These are phyloP conservation scores for Chrysopogon serrulatus DNA, from an alignment of 176 grass and related monocot species.

Conservation along the genomic window DNA sequence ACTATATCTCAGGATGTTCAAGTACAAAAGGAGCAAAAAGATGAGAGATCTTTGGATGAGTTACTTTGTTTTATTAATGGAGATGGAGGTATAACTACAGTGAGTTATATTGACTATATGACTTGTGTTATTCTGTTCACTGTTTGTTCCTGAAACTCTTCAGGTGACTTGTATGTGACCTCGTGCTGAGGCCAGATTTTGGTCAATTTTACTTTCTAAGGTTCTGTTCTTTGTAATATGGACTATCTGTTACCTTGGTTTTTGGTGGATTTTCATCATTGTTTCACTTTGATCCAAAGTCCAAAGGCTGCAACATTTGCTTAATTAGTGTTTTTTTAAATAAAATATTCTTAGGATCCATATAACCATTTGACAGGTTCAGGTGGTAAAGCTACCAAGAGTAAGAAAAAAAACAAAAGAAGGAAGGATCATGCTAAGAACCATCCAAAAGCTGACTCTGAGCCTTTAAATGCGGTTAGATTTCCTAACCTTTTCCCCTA, in stretches of 20 bases:
- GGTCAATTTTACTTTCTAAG: background rate
- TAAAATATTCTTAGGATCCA: background rate
- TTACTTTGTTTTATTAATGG: constrained; percentile 99
- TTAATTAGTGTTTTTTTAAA: background rate
- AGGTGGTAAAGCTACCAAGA: constrained; percentile 64
- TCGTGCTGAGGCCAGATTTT: background rate
- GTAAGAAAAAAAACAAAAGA: constrained; percentile 94
- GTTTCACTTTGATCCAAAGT: constrained; percentile 18
- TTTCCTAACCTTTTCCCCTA: background rate
- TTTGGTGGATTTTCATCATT: background rate
- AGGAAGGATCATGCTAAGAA: constrained; percentile 75
- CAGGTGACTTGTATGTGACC: background rate
- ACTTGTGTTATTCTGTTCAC: constrained; percentile 14
- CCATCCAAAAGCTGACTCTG: constrained; percentile 35
- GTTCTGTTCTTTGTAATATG: background rate
- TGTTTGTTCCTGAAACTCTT: background rate
- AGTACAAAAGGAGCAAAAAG: constrained; percentile 69
- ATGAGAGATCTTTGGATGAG: constrained; percentile 98
- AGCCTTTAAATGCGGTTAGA: constrained; percentile 59
- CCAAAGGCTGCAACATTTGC: background rate
- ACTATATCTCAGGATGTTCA: constrained; percentile 68
- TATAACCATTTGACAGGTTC: constrained; percentile 62
- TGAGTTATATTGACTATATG: constrained; percentile 51
- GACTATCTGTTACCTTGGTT: background rate
- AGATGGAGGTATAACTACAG: constrained; percentile 79